These are phyloP conservation scores for Cryptococcus neoformans DNA, from an alignment of 1,284 basidiomycete species.

Conservation along the genomic window DNA sequence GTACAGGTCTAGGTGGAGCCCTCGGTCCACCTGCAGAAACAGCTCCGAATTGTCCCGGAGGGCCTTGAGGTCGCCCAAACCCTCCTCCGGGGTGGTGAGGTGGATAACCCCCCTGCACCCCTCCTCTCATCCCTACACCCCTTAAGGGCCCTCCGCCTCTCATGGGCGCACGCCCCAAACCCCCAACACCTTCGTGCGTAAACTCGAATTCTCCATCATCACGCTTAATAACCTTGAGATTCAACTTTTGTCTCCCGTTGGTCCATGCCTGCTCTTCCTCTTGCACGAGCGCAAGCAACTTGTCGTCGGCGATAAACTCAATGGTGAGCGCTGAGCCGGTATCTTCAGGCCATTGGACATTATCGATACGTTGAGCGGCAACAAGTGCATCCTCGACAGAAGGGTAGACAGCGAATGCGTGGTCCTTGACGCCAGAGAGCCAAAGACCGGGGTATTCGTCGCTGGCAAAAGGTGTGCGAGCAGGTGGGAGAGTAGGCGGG, in stretches of 20 bases:
- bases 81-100: neutral
- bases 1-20: slow-evolving; percentile 5
- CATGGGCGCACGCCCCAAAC: slow-evolving; percentile 8
- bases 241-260: slow-evolving; percentile 23
- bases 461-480: slow-evolving; percentile 18
- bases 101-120: neutral
- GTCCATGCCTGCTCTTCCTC: neutral
- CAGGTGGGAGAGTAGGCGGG: slow-evolving; percentile 14
- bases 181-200: slow-evolving; percentile 19
- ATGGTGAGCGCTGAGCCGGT: slow-evolving; percentile 34
- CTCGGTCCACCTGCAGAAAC: neutral
- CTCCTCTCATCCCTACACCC: neutral
- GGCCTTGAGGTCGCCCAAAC: neutral
- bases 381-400: slow-evolving; percentile 19
- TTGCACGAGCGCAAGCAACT: slow-evolving; percentile 24
- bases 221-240: slow-evolving; percentile 19
- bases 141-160: neutral
- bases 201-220: slow-evolving; percentile 14
- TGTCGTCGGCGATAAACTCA: slow-evolving; percentile 39
- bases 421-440: slow-evolving; percentile 45
- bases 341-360: slow-evolving; percentile 30
- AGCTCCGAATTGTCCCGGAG: neutral
- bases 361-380: slow-evolving; percentile 26
- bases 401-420: slow-evolving; percentile 40
- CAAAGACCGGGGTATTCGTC: slow-evolving; percentile 33